Conservation (phyloP, 257 asterid species). For the Penstemon eatonii region DNA sequence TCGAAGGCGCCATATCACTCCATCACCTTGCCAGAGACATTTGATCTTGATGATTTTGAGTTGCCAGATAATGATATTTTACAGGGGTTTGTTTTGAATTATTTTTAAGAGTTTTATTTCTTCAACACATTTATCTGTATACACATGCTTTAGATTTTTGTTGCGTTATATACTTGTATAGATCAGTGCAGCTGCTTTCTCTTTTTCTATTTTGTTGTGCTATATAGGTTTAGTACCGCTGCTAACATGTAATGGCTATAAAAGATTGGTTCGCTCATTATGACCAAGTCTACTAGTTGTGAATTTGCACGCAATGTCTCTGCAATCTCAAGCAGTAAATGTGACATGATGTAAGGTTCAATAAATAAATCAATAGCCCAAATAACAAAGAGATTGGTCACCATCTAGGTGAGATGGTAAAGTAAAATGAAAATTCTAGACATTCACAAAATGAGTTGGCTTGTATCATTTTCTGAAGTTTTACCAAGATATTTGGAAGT, state of each 20-base stretch:
- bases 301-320: background rate
- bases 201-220: background rate
- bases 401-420: constrained; percentile 7
- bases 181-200: too few species aligned
- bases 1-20: constrained; percentile 98
- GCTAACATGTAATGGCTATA: background rate
- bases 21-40: constrained; percentile 95
- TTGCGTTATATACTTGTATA: too few species aligned
- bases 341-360: constrained; percentile 8
- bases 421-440: constrained; percentile 14
- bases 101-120: background rate
- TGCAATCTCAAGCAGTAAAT: constrained; percentile 1
- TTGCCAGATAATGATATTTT: constrained; percentile 90
- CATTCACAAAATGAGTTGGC: constrained; percentile 9
- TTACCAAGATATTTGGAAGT: constrained; percentile 5
- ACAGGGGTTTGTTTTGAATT: constrained; percentile 66
- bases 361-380: background rate
- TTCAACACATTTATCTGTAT: background rate
- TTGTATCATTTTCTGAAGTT: constrained; percentile 5
- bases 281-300: background rate
- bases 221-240: background rate
- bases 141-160: too few species aligned
- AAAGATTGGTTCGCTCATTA: background rate
- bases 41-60: constrained; percentile 99
- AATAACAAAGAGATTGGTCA: constrained; percentile 10